phyloP scores from a whole-genome alignment of 1,284 basidiomycete genomes.

The Meira nashicola region DNA sequence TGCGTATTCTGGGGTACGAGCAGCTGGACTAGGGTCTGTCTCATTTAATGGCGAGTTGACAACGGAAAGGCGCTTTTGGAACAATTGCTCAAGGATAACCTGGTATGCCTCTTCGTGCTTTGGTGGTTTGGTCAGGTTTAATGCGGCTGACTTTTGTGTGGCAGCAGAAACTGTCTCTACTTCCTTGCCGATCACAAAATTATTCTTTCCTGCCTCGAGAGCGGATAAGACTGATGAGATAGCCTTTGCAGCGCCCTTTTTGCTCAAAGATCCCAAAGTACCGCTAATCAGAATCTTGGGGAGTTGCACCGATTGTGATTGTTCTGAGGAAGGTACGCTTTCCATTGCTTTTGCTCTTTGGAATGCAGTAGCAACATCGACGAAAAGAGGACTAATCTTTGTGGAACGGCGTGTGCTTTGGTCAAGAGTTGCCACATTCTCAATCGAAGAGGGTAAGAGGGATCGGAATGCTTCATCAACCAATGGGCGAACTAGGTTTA shows the following conservation, averaged over 20 bases:
- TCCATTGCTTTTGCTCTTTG: conserved; percentile 61
- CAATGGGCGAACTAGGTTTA: conserved; percentile 73
- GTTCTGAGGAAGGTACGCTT: background rate
- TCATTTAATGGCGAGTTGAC: conserved; percentile 60
- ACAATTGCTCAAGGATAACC: conserved; percentile 77
- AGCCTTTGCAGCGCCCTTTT: too few species aligned
- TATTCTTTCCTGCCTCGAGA: too few species aligned
- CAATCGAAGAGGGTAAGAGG: conserved; percentile 63
- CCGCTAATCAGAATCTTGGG: background rate
- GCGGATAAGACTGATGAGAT: too few species aligned
- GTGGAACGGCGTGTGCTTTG: conserved; percentile 69
- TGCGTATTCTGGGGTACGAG: conserved; percentile 87
- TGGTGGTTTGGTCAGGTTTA: conserved; percentile 57
- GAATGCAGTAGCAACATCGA: conserved; percentile 72
- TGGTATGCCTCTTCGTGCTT: conserved; percentile 88
- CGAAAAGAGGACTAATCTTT: conserved; percentile 82
- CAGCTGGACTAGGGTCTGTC: conserved; percentile 52
- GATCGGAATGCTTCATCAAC: conserved; percentile 63
- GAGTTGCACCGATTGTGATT: background rate
- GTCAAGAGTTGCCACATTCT: conserved; percentile 73
- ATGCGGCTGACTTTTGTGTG: too few species aligned
- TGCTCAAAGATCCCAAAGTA: background rate
- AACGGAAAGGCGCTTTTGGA: conserved; percentile 75
- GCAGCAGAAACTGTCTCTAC: too few species aligned
- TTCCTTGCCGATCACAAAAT: too few species aligned